Conservation (phyloP, 176 grass and related monocot genomes). For the Eragrostis nindensis region DNA sequence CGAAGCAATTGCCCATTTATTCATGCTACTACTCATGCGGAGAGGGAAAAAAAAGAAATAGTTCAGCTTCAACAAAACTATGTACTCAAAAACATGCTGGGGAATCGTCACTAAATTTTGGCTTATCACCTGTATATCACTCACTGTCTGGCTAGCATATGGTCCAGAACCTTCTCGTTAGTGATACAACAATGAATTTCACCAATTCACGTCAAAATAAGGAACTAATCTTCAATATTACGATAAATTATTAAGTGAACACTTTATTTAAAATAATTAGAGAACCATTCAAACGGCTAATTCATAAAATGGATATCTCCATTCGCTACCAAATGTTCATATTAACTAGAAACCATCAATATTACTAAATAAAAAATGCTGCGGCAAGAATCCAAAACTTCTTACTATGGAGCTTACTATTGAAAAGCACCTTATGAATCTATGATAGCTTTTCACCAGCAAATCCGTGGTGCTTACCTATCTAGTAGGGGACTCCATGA, state of each 20-base stretch:
- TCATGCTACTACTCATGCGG: not conserved
- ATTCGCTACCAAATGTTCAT: not conserved
- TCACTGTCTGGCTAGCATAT: not conserved
- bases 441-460: not conserved
- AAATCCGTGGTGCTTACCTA: not conserved
- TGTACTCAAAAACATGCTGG: not conserved
- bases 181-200: not conserved
- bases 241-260: not conserved
- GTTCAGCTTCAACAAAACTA: not conserved
- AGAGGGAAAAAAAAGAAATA: not conserved
- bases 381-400: not conserved
- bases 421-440: not conserved
- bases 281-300: not conserved
- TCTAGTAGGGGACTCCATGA: not conserved
- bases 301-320: not conserved
- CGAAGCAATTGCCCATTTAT: not conserved
- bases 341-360: conserved; percentile 1
- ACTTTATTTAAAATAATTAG: not conserved
- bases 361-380: conserved; percentile 4
- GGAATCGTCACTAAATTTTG: not conserved
- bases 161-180: not conserved
- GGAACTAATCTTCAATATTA: not conserved
- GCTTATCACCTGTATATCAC: not conserved
- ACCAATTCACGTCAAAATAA: not conserved
- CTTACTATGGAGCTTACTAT: not conserved